phyloP scores from a whole-genome alignment of 306 rosid genomes.

The Quercus wislizeni region DNA sequence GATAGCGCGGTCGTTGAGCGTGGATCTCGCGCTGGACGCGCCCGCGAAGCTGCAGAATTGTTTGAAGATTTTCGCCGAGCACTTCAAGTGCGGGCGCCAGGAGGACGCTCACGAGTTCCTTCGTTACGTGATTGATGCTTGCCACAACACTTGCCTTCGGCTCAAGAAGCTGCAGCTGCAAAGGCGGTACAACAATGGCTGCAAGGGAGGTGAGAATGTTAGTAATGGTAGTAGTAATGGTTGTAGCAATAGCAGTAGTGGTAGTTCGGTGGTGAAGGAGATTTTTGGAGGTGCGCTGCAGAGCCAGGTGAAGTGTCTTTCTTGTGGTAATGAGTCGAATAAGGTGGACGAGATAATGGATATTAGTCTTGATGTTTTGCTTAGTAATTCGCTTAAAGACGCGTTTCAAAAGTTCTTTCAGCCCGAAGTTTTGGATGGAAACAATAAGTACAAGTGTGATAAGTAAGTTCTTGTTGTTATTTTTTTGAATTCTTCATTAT shows the following conservation, averaged over 20 bases:
- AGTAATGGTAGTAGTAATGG: not conserved
- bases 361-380: slow-evolving; percentile 95
- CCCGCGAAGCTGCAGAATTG: slow-evolving; percentile 79
- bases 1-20: slow-evolving; percentile 65
- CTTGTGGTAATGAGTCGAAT: slow-evolving; percentile 93
- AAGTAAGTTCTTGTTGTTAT: slow-evolving; percentile 41
- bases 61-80: slow-evolving; percentile 67
- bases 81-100: slow-evolving; percentile 83
- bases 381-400: slow-evolving; percentile 83
- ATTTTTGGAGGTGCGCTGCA: slow-evolving; percentile 96
- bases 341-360: slow-evolving; percentile 99
- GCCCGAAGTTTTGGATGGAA: slow-evolving; percentile 91
- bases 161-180: slow-evolving; percentile 63
- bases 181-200: not conserved
- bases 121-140: slow-evolving; percentile 91
- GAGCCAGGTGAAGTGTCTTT: slow-evolving; percentile 96
- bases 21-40: slow-evolving; percentile 65
- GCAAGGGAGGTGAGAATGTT: slow-evolving; percentile 20
- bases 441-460: slow-evolving; percentile 93
- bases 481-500: no score
- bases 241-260: not conserved
- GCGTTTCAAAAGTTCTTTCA: slow-evolving; percentile 86
- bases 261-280: slow-evolving; percentile 67
- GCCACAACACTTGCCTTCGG: slow-evolving; percentile 90
- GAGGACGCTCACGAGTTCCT: slow-evolving; percentile 98